Percentiles rank a stretch among this genome's conserved stretches.
phyloP scores from a whole-genome alignment of 169 alveolate genomes.

The Fabrea salina region DNA sequence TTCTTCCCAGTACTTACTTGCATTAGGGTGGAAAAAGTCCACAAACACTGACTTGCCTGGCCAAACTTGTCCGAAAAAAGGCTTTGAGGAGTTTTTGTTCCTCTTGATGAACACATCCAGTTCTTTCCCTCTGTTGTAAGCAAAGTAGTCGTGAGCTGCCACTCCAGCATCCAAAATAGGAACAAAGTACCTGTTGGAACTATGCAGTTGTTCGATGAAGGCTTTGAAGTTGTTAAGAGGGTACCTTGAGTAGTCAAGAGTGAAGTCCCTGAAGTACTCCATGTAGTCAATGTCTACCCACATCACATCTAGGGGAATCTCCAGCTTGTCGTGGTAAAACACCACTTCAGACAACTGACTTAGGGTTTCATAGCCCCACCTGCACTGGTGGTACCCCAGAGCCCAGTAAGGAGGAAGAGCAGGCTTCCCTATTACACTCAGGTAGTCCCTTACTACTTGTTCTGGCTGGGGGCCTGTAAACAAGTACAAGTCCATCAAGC shows the following conservation, averaged over 20 bases:
- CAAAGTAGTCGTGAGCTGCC: slow-evolving; percentile 50
- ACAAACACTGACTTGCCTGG: slow-evolving; percentile 64
- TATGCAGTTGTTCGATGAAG: slow-evolving; percentile 41
- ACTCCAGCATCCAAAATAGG: slow-evolving; percentile 85
- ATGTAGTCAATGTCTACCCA: slow-evolving; percentile 88
- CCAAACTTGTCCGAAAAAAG: slow-evolving; percentile 44
- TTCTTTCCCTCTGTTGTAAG: slow-evolving; percentile 43
- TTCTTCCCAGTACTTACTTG: slow-evolving; percentile 40
- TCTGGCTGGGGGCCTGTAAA: slow-evolving; percentile 56
- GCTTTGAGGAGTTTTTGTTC: neutral
- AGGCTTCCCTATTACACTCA: slow-evolving; percentile 67
- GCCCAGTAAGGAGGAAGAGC: slow-evolving; percentile 75
- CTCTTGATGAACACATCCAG: neutral
- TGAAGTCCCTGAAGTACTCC: slow-evolving; percentile 67
- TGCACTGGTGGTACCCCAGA: slow-evolving; percentile 64
- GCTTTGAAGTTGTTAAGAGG: slow-evolving; percentile 29
- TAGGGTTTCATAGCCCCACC: slow-evolving; percentile 74
- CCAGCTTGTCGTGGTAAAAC: slow-evolving; percentile 37
- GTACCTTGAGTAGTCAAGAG: slow-evolving; percentile 37
- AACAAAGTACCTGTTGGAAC: slow-evolving; percentile 55
- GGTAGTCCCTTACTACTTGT: slow-evolving; percentile 49
- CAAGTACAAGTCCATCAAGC: slow-evolving; percentile 59
- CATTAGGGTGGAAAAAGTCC: slow-evolving; percentile 52
- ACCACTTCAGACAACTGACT: slow-evolving; percentile 44
- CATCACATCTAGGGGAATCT: slow-evolving; percentile 78